phyloP scores from a whole-genome alignment of 2,329 filamentous ascomycete genomes.

The Fonsecaea pugnacius region DNA sequence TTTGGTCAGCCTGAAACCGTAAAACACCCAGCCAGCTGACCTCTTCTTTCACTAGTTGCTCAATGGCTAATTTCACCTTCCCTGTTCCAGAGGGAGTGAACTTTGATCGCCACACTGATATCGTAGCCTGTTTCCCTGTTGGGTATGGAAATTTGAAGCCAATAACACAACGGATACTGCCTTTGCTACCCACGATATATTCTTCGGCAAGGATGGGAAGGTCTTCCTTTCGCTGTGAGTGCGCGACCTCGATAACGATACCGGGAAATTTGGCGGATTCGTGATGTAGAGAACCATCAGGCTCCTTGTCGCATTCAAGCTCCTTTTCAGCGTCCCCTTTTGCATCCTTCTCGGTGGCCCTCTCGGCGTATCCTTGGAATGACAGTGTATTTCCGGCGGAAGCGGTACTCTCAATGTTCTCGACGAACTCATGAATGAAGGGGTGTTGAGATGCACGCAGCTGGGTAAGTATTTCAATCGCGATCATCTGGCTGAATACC shows the following conservation, averaged over 20 bases:
- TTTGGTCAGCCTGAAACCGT: neutral
- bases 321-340: conserved; percentile 33
- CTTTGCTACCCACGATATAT: neutral
- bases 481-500: neutral
- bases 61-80: neutral
- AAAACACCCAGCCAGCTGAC: neutral
- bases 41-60: neutral
- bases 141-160: conserved; percentile 2
- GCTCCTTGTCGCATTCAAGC: neutral
- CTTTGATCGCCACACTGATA: neutral
- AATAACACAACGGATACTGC: neutral
- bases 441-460: neutral
- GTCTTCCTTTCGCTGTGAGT: neutral
- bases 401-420: conserved; percentile 40
- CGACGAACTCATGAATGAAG: conserved; percentile 17
- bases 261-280: neutral
- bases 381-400: conserved; percentile 43
- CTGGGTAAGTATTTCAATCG: neutral
- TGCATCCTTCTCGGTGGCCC: conserved; percentile 32
- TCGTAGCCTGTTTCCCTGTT: neutral
- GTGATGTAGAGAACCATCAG: neutral
- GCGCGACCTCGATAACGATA: conserved; percentile 2
- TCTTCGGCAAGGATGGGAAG: conserved; percentile 4
- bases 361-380: conserved; percentile 44
- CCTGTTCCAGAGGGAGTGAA: neutral